Conservation (phyloP, 2,329 filamentous ascomycete genomes). For the Lachnellula suecica region DNA sequence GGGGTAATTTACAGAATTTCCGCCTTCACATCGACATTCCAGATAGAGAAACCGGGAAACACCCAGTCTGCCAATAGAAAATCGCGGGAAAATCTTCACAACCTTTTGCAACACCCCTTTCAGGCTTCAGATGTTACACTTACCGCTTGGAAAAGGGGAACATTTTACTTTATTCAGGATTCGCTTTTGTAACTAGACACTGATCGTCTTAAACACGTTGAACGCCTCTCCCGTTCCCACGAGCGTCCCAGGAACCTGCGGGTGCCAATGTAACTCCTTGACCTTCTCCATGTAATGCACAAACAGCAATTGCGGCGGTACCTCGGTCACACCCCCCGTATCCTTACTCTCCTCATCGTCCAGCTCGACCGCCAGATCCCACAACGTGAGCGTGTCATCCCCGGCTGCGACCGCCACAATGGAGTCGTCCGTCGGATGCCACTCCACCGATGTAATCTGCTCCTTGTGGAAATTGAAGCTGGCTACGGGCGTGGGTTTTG, state of each 20-base stretch:
- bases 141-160: background rate
- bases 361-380: conserved; percentile 94
- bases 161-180: background rate
- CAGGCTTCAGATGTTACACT: no score
- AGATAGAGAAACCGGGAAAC: no score
- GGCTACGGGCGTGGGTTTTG: conserved; percentile 77
- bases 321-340: conserved; percentile 81
- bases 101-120: no score
- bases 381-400: conserved; percentile 91
- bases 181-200: conserved; percentile 51
- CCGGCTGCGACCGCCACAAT: conserved; percentile 90
- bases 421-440: conserved; percentile 96
- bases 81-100: no score
- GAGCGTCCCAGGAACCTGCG: conserved; percentile 86
- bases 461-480: conserved; percentile 95
- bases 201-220: conserved; percentile 81
- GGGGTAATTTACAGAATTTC: no score
- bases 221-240: conserved; percentile 91
- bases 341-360: conserved; percentile 96
- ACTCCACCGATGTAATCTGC: conserved; percentile 93
- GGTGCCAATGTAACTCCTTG: conserved; percentile 97
- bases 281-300: conserved; percentile 94
- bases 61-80: no score
- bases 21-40: no score
- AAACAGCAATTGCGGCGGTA: conserved; percentile 92